phyloP scores from a whole-genome alignment of 805 yeast genomes.

The Gaillardinia entomophila region DNA sequence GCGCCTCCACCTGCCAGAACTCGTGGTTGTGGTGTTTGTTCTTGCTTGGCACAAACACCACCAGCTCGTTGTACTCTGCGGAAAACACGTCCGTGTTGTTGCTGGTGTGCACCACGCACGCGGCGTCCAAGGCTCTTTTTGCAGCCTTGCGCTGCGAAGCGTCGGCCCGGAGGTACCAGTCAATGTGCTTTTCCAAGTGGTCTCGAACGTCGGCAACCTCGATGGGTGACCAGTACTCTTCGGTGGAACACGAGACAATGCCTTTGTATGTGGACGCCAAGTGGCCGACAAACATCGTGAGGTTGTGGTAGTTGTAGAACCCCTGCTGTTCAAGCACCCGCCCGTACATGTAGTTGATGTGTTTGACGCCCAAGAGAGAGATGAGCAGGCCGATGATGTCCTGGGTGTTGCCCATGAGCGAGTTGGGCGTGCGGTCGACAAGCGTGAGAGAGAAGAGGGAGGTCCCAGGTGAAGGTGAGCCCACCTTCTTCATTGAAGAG shows the following conservation, averaged over 20 bases:
- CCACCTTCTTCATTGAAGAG: neutral
- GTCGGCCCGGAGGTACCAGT: slow-evolving; percentile 4
- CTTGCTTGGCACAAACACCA: too few relatives aligned
- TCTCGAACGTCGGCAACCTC: neutral
- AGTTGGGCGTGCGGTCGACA: neutral
- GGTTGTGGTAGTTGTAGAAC: neutral
- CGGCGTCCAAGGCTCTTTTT: neutral
- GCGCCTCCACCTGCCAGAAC: slow-evolving; percentile 23
- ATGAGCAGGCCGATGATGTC: neutral
- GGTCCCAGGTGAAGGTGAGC: neutral
- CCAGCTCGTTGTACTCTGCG: too few relatives aligned
- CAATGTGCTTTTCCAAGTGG: slow-evolving; percentile 3
- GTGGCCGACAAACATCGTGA: neutral
- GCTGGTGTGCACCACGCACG: too few relatives aligned
- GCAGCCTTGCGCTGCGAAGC: slow-evolving; percentile 4
- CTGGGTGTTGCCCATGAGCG: neutral
- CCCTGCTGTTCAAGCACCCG: neutral
- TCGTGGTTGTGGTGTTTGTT: neutral
- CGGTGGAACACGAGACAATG: neutral
- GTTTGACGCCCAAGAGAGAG: neutral
- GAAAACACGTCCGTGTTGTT: too few relatives aligned
- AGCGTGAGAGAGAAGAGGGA: neutral
- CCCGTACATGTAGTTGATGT: neutral
- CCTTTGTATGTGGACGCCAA: too few relatives aligned
- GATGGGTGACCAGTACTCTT: neutral